phyloP scores from a whole-genome alignment of 2,329 filamentous ascomycete species.

The Cladophialophora chaetospira region DNA sequence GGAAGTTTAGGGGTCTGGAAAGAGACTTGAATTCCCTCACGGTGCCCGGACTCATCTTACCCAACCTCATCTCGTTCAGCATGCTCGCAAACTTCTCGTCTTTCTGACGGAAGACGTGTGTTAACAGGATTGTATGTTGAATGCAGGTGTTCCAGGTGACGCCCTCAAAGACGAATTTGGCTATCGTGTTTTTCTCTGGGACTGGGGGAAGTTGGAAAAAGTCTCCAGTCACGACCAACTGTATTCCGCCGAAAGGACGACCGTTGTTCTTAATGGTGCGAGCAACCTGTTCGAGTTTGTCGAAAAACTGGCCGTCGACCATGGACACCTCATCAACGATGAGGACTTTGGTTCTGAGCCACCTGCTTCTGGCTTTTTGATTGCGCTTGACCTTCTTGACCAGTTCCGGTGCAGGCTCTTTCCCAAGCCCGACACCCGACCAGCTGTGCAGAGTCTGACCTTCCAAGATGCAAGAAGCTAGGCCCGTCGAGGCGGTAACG shows the following conservation, averaged over 20 bases:
- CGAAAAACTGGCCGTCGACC: conserved; percentile 96
- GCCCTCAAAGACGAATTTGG: conserved; percentile 92
- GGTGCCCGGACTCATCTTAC: conserved; percentile 74
- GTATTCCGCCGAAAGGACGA: conserved; percentile 91
- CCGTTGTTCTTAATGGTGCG: conserved; percentile 85
- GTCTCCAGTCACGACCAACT: conserved; percentile 92
- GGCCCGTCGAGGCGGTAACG: conserved; percentile 90
- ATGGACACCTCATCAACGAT: conserved; percentile 97
- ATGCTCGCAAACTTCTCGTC: conserved; percentile 88
- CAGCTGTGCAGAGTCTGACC: conserved; percentile 96
- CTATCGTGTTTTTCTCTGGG: conserved; percentile 70
- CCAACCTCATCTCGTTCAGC: conserved; percentile 97
- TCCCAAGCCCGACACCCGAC: conserved; percentile 90
- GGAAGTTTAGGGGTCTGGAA: conserved; percentile 68
- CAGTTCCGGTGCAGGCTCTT: conserved; percentile 77
- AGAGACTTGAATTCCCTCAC: conserved; percentile 75
- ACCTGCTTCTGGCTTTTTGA: conserved; percentile 81
- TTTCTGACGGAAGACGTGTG: conserved; percentile 93
- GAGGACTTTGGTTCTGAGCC: conserved; percentile 83
- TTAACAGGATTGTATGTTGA: conserved; percentile 91
- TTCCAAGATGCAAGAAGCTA: conserved; percentile 95
- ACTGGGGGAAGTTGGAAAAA: conserved; percentile 98
- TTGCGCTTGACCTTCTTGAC: conserved; percentile 91
- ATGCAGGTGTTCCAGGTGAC: conserved; percentile 90
- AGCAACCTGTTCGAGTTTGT: conserved; percentile 90